These are phyloP conservation scores for Botryotinia globosa DNA, from an alignment of 2,329 filamentous ascomycete species.

Conservation along the genomic window DNA sequence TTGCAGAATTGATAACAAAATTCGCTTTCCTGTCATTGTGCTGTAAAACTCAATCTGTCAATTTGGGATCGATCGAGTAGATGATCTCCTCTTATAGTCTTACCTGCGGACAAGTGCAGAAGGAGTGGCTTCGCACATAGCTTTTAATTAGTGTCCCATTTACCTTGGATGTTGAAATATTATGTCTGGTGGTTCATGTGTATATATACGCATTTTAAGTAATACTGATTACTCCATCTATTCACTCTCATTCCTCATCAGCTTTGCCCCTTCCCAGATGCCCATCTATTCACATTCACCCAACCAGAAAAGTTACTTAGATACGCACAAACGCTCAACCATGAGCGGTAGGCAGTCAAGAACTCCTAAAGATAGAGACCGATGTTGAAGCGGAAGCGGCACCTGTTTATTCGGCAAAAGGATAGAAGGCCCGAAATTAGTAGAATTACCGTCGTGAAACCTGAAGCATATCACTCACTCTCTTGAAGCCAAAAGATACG, in stretches of 20 bases:
- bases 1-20: too few species aligned
- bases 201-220: too few species aligned
- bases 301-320: neutral
- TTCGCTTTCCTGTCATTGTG: too few species aligned
- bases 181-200: fast-evolving
- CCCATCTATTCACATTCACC: too few species aligned
- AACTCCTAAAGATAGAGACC: fast-evolving
- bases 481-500: fast-evolving
- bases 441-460: neutral
- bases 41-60: too few species aligned
- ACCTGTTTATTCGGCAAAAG: fast-evolving
- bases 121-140: too few species aligned
- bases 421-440: fast-evolving
- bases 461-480: fast-evolving
- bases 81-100: too few species aligned
- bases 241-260: neutral
- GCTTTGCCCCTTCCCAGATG: neutral
- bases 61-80: too few species aligned
- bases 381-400: neutral
- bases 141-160: fast-evolving
- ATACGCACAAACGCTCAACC: neutral
- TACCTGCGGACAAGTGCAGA: neutral
- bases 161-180: too few species aligned
- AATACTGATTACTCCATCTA: too few species aligned
- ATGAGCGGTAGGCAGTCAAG: neutral